Base-by-base conservation (phyloP, 352 stramenopile genomes). In the Phytophthora palmivora region DNA sequence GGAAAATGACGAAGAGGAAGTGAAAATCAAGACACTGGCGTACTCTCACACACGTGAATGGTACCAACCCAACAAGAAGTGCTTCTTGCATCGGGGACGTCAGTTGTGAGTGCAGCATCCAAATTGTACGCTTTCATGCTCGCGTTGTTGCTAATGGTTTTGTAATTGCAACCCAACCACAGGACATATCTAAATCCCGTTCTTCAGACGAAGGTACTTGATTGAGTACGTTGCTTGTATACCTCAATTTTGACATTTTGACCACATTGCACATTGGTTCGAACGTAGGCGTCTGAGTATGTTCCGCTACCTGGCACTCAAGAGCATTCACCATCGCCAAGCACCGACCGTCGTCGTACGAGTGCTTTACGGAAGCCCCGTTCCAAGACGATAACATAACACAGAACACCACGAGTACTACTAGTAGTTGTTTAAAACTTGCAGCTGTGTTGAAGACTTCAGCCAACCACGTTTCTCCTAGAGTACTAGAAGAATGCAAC, bases 161-260 rank as follows among this genome's bases (percentile, higher is more conserved):
- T 39, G 10, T 28, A 39, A 41, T 32, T 52, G 37, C 16, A 43
- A 28, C 26, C 38, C 9, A 21, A 57, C 16, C 58, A 11, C 49
- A 87, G 79, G 37, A 86, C 79, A 8, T 88, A 88, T 37, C 33
- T 88, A 22, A 88, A 86, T 42, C 76, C 79, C n/a, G 76, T 88
- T 32, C 70, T 82, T 26, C 58, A 65, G 16, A 11, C 49, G 11
- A 77, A 77, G 58, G 75, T 84, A n/a, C 3, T 16, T 37, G 15
- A 34, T 36, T n/a, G n/a, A 38, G 10, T 21, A 14, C 28, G 1
- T 47, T 39, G 14, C 10, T 43, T 19, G 24, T 57, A 10, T 52
- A 22, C 19, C 38, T 30, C 14, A 10, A 16, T 5, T 18, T 12
- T 67, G 9, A 12, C 2, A 3, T 39, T 24, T 21, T 49, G 24